Evolutionary conservation across 352 stramenopile species (phyloP).

Genomic region (Hyaloperonospora arabidopsidis): DNA sequence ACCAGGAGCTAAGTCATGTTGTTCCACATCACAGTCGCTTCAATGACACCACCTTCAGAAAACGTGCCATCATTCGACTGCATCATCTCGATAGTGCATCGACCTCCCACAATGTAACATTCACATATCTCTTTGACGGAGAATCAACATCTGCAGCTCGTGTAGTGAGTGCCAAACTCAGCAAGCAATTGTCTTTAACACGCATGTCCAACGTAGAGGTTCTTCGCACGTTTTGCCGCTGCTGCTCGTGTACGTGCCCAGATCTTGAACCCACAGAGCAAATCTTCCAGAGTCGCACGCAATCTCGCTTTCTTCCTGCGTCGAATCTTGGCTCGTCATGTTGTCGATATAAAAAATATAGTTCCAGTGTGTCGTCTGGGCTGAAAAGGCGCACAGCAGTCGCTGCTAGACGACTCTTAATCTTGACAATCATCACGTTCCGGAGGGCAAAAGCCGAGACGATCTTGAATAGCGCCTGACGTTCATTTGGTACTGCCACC

Average conservation of each 20-base stretch:
- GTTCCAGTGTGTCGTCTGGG: conserved; percentile 69
- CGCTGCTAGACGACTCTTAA: conserved; percentile 57
- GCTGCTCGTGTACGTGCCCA: conserved; percentile 62
- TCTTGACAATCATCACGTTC: conserved; percentile 74
- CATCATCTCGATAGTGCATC: no score
- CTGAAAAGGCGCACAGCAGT: conserved; percentile 52
- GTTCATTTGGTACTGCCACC: conserved; percentile 61
- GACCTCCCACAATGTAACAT: no score
- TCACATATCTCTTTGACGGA: no score
- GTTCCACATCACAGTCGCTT: no score
- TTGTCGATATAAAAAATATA: conserved; percentile 81
- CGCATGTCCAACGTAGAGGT: conserved; percentile 56
- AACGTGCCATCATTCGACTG: no score
- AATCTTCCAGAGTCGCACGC: conserved; percentile 59
- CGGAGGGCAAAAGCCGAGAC: conserved; percentile 64
- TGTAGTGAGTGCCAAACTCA: no score
- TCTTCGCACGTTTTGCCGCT: conserved; percentile 52
- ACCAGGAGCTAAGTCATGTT: no score
- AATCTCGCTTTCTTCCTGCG: conserved; percentile 47
- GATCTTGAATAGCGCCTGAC: conserved; percentile 67
- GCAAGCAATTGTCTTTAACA: conserved; percentile 59
- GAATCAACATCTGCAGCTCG: no score
- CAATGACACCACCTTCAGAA: no score
- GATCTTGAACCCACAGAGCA: conserved; percentile 64
- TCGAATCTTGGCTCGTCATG: conserved; percentile 39